These are phyloP conservation scores for Porodaedalea pini DNA, from an alignment of 1,284 basidiomycete genomes.

Conservation along the genomic window DNA sequence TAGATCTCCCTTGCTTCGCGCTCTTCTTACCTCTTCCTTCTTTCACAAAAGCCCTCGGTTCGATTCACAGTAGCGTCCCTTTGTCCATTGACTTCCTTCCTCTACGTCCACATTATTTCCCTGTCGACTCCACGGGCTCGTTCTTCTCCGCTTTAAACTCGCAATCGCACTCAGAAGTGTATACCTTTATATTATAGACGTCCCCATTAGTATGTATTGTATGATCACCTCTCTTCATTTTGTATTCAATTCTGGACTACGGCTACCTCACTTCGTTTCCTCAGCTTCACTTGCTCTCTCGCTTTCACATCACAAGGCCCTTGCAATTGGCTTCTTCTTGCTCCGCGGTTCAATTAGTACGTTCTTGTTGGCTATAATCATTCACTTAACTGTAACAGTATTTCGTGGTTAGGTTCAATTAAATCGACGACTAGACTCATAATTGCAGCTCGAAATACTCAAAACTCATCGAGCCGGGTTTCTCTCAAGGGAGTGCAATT, in stretches of 20 bases:
- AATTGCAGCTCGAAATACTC: background rate
- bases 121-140: background rate
- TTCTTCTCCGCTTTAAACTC: background rate
- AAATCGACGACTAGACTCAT: background rate
- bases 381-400: background rate
- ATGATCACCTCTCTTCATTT: background rate
- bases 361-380: background rate
- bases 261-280: too few species aligned
- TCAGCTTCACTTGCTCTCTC: background rate
- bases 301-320: background rate
- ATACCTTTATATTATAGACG: too few species aligned
- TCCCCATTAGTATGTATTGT: background rate
- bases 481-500: too few species aligned
- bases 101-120: background rate
- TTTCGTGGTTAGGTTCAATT: background rate
- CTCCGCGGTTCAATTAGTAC: background rate
- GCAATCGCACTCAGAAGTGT: background rate
- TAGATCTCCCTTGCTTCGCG: background rate
- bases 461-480: background rate
- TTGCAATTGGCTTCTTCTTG: background rate
- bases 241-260: background rate
- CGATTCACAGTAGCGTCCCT: background rate
- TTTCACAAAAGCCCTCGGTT: background rate
- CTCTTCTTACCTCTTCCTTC: background rate
- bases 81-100: background rate